Evolutionary conservation across 768 basidiomycete species (phyloP), one percentile per base, ranked within the genome.

Genomic region (Dendrothele bispora): DNA sequence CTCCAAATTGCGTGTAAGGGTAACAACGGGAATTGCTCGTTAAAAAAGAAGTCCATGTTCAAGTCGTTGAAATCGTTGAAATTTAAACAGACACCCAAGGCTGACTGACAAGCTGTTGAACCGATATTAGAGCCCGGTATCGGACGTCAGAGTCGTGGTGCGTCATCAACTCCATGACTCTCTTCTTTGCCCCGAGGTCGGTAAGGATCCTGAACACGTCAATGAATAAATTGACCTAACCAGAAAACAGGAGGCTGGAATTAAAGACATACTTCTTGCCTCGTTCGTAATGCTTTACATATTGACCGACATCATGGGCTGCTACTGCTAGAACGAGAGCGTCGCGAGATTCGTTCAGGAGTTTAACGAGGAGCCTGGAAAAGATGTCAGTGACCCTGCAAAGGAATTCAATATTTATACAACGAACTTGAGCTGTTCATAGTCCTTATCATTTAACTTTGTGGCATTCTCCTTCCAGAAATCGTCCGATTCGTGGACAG

Each of bases 381-480:
- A 7, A 27, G 11, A n/a, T 8, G 21, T 27, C 25, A 25, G 21
- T 39, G 38, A 50, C n/a, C 20, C 8, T n/a, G 3, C 15, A 18
- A 34, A 42, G 22, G 22, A 34, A 14, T 17, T 20, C 27, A 24
- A 25, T 22, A 37, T 17, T 8, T 3, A 17, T 14, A 25, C 52
- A 44, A 54, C 71, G 39, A 51, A 94, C 95, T 88, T 94, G 49
- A 98, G 75, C 50, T 91, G 87, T 58, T 86, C 82, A 54, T 85
- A 78, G 59, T 92, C 87, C 45, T 80, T 82, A 52, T 98, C 94
- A 54, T 93, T 91, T 35, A 98, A 68, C 61, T 83, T 91, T 6
- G 73, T 69, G 4, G 89, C 94, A 61, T 98, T 98, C 71, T 95
- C 93, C 61, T 88, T 91, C 97, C 97, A 99, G 71, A 99, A 99